A percentile compares a stretch with the other conserved stretches of the same genome.
Conservation (phyloP, 169 alveolate genomes). For the Cryptosporidium felis region DNA sequence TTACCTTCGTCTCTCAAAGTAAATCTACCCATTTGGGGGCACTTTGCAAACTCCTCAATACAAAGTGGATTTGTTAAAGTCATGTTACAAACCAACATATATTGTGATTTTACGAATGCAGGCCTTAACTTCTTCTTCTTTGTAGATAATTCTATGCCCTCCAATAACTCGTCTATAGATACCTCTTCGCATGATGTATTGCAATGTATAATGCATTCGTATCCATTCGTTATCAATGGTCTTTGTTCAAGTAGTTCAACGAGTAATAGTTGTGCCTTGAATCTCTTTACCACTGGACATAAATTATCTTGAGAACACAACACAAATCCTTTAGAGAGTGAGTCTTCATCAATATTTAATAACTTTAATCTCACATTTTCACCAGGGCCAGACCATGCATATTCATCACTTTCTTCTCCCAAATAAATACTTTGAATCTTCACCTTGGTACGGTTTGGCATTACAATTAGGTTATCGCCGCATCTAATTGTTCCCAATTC, state of each 20-base stretch:
- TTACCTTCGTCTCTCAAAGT: constrained; percentile 96
- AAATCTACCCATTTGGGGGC: constrained; percentile 94
- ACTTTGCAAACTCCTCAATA: constrained; percentile 87
- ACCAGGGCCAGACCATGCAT: constrained; percentile 89
- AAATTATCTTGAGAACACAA: constrained; percentile 90
- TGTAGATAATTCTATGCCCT: constrained; percentile 79
- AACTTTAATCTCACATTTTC: constrained; percentile 89
- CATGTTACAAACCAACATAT: constrained; percentile 78
- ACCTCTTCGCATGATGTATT: constrained; percentile 88
- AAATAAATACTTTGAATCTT: constrained; percentile 83
- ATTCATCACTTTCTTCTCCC: constrained; percentile 87
- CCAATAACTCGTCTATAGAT: constrained; percentile 80
- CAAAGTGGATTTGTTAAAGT: constrained; percentile 84
- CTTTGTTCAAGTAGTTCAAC: constrained; percentile 92
- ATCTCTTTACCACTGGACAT: constrained; percentile 90
- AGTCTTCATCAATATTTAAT: constrained; percentile 91
- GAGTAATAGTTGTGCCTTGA: constrained; percentile 89
- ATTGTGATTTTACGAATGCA: constrained; percentile 82
- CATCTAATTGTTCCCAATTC: constrained; percentile 83
- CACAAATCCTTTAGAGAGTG: constrained; percentile 93
- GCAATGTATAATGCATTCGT: constrained; percentile 88
- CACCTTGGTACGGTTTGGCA: constrained; percentile 88
- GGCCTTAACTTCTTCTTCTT: constrained; percentile 83
- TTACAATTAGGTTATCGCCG: constrained; percentile 83
- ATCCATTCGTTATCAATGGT: constrained; percentile 94